Percentiles rank a stretch among this genome's conserved stretches.
These are phyloP conservation scores for Dispira parvispora DNA, from an alignment of 192 early-diverging fungal genomes.

Conservation along the genomic window DNA sequence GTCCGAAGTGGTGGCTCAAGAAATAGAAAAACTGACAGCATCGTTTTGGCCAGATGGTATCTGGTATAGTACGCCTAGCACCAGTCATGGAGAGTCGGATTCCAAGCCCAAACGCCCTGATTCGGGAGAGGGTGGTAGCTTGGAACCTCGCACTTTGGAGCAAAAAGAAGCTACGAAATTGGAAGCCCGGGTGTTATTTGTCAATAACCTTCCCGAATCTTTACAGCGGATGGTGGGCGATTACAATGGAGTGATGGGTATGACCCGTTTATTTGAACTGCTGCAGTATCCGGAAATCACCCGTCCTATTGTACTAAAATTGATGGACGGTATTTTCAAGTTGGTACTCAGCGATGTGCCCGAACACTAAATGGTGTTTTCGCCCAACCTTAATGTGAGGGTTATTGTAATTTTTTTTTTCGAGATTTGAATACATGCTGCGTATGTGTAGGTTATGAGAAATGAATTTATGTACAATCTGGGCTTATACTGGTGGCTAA, in stretches of 20 bases:
- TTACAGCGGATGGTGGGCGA: constrained; percentile 12
- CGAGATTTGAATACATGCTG: too few species aligned
- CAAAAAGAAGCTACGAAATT: constrained; percentile 7
- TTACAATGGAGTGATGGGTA: constrained; percentile 11
- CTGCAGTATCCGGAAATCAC: constrained; percentile 5
- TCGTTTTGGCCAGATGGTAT: constrained; percentile 9
- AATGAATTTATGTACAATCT: too few species aligned
- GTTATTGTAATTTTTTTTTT: too few species aligned
- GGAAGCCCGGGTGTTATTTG: constrained; percentile 10
- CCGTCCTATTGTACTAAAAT: constrained; percentile 10
- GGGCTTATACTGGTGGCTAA: too few species aligned
- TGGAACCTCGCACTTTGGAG: neutral
- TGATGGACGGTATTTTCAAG: neutral
- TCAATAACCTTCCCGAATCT: constrained; percentile 4
- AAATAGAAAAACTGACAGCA: neutral
- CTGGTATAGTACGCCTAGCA: constrained; percentile 4
- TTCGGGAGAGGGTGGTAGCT: neutral
- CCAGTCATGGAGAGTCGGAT: neutral
- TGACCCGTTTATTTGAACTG: constrained; percentile 11
- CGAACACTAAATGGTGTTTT: neutral
- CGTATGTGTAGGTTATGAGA: too few species aligned
- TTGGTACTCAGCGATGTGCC: constrained; percentile 2
- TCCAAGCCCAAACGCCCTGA: neutral
- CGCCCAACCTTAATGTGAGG: too few species aligned
- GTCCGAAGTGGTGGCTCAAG: neutral